Conservation (phyloP, 2,329 filamentous ascomycete species). For the Thielaviopsis musarum region DNA sequence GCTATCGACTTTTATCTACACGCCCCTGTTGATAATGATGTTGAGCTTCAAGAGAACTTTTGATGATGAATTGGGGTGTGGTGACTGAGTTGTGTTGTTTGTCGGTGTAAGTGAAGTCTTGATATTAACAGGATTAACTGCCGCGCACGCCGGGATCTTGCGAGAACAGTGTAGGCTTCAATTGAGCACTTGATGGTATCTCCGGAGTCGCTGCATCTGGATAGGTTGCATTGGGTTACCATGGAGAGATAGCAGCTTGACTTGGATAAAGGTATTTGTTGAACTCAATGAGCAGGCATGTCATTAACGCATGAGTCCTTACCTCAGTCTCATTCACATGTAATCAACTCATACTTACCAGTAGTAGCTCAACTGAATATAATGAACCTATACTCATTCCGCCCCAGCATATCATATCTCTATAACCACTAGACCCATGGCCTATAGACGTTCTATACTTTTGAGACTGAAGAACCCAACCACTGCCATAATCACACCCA, state of each 20-base stretch:
- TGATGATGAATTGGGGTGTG: not conserved
- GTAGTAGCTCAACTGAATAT: no score
- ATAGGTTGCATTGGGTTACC: not conserved
- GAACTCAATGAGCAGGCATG: not conserved
- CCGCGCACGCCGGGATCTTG: not conserved
- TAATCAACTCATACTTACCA: not conserved
- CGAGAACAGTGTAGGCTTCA: not conserved
- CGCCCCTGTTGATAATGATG: not conserved
- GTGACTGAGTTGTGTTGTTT: not conserved
- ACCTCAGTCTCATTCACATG: not conserved
- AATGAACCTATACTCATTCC: no score
- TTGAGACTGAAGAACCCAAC: not conserved
- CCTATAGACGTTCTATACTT: not conserved
- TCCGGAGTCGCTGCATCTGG: not conserved
- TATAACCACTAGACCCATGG: not conserved
- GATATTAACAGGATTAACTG: not conserved
- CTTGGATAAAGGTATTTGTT: not conserved
- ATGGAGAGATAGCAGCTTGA: no score
- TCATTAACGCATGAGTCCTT: not conserved
- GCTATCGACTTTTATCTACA: not conserved
- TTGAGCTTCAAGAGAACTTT: not conserved
- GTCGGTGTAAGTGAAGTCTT: not conserved
- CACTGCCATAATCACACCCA: not conserved
- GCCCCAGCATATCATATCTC: not conserved
- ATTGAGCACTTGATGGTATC: not conserved